These are phyloP conservation scores for Albatrellus ellisii DNA, from an alignment of 768 basidiomycete species.

Conservation along the genomic window DNA sequence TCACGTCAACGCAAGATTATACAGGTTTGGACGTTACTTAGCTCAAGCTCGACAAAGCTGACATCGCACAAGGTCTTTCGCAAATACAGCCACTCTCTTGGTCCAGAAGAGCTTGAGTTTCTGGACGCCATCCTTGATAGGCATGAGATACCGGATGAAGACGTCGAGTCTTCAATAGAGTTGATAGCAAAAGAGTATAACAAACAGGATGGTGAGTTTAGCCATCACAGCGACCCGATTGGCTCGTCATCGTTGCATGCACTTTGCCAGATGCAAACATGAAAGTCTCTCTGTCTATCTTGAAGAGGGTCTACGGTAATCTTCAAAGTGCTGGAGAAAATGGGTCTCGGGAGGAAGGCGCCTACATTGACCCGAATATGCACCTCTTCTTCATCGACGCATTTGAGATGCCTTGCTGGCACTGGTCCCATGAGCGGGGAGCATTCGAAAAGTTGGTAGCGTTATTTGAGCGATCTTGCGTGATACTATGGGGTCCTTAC, in stretches of 20 bases:
- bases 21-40: too few relatives aligned
- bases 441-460: constrained; percentile 68
- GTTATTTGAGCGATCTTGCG: neutral
- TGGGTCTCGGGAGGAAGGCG: constrained; percentile 28
- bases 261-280: constrained; percentile 50
- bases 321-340: constrained; percentile 54
- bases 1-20: too few relatives aligned
- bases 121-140: constrained; percentile 57
- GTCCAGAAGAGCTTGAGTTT: constrained; percentile 62
- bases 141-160: constrained; percentile 58
- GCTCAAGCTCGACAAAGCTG: too few relatives aligned
- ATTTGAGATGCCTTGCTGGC: constrained; percentile 92
- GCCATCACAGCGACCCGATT: neutral
- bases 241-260: neutral
- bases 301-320: constrained; percentile 61
- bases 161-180: constrained; percentile 65
- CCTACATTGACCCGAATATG: constrained; percentile 60
- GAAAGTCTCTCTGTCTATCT: constrained; percentile 62
- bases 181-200: constrained; percentile 79
- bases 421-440: constrained; percentile 77
- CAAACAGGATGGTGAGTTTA: constrained; percentile 67
- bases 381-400: constrained; percentile 80
- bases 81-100: constrained; percentile 80
- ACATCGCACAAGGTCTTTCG: constrained; percentile 68
- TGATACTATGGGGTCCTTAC: constrained; percentile 6